A percentile compares a stretch with the other conserved stretches of the same genome.
These are phyloP conservation scores for Saksenaea vasiformis DNA, from an alignment of 371 early-diverging fungal species.

Conservation along the genomic window DNA sequence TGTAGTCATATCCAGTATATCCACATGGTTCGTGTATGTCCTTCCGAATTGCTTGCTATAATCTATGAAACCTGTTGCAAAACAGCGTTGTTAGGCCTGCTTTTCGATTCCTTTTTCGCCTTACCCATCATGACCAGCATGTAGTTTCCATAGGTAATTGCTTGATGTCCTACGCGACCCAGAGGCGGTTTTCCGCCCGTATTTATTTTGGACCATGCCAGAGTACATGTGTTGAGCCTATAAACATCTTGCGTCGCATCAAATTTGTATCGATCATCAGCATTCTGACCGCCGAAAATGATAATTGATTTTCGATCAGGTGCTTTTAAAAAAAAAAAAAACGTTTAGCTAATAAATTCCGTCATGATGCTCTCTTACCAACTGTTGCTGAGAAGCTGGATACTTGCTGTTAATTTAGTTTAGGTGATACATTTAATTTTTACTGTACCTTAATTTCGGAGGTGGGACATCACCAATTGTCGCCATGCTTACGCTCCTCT, in stretches of 20 bases:
- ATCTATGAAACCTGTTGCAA: background rate
- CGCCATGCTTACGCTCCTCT: slow-evolving; percentile 21
- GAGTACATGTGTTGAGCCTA: slow-evolving; percentile 40
- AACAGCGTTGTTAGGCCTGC: background rate
- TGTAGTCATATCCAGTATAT: slow-evolving; percentile 35
- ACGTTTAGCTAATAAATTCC: background rate
- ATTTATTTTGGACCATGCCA: slow-evolving; percentile 36
- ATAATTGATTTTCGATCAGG: slow-evolving; percentile 46
- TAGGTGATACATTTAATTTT: background rate
- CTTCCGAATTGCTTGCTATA: background rate
- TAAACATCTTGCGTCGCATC: slow-evolving; percentile 28
- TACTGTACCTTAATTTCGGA: background rate
- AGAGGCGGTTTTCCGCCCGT: slow-evolving; percentile 28
- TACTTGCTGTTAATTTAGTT: background rate
- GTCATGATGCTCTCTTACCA: background rate
- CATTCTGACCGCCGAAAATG: slow-evolving; percentile 35
- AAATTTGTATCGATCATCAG: background rate
- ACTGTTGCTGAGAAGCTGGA: background rate
- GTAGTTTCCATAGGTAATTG: slow-evolving; percentile 38
- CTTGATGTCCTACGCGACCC: slow-evolving; percentile 36
- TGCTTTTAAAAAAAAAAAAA: slow-evolving; percentile 10
- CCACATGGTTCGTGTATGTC: slow-evolving; percentile 28
- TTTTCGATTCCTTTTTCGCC: background rate
- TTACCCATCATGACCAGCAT: slow-evolving; percentile 43
- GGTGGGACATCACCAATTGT: slow-evolving; percentile 25